Base-by-base conservation (phyloP, 2,329 filamentous ascomycete genomes). In the Celoporthe dispersa region DNA sequence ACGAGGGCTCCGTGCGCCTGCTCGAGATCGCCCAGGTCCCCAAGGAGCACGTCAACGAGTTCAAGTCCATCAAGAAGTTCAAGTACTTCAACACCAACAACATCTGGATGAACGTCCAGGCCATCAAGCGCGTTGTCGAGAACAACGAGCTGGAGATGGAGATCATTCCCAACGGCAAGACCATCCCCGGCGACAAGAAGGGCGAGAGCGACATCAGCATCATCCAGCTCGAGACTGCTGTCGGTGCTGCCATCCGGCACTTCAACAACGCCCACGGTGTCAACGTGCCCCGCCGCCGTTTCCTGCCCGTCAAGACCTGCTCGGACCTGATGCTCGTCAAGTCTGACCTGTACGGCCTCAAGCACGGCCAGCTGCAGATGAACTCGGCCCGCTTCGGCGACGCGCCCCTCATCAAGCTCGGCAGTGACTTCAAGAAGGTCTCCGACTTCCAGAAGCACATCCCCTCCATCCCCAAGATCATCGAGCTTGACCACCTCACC, bases 81-180 rank as follows among this genome's bases (percentile, higher is more conserved):
- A 98, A 97, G 89, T 99, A 99, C 91, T 99, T 99, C 92, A 99
- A 99, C 90, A 99, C 96, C 84, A 99, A 99, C 92, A 99, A 99
- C 90, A 98, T 99, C 85, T 99, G 96, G 96, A 92, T 99, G 88
- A 97, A 97, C 86, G 88, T 98, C 77, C 91, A 93, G 81, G 96
- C 96, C 76, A 92, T 99, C 85, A 98, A 98, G 92, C 94, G 96
- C 72, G 94, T 99, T 68, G 96, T 99, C 9, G 96, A 98, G 89
- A 94, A 97, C 83, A 94, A 97, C 81, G 95, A 98, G 87, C 91
- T 99, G 68, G 93, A 94, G 84, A 97, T 99, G 93, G 96, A 99
- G 86, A 99, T 99, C 81, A 99, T 99, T 77, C 94, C 96, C 82
- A 99, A 99, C 86, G 94, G 93, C 85, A 99, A 99, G 89, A 95